Percentiles rank a stretch among this genome's conserved stretches.
Evolutionary conservation across 805 yeast genomes (phyloP).

Genomic region (Metschnikowia rubicola): DNA sequence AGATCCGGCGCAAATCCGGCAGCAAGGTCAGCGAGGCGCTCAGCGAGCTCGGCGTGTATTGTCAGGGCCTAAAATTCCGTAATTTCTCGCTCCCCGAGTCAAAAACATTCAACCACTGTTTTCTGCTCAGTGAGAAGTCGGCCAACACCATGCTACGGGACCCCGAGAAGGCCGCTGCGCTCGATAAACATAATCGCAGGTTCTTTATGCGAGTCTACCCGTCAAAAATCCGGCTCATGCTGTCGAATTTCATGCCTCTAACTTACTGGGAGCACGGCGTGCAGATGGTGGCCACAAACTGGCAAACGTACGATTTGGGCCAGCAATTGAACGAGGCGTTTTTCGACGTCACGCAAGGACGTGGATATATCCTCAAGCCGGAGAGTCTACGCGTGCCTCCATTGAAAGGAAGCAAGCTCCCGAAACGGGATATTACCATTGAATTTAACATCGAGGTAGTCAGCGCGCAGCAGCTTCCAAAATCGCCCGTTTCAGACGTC

Average conservation of each 20-base stretch:
- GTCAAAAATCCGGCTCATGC: constrained; percentile 66
- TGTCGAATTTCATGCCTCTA: constrained; percentile 80
- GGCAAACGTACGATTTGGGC: constrained; percentile 91
- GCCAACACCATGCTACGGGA: constrained; percentile 64
- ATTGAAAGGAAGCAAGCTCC: constrained; percentile 21
- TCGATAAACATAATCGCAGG: constrained; percentile 72
- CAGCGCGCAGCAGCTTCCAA: constrained; percentile 85
- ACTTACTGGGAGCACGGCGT: constrained; percentile 80
- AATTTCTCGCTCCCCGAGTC: constrained; percentile 86
- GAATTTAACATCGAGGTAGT: constrained; percentile 42
- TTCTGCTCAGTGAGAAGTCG: constrained; percentile 78
- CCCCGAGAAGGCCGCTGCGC: constrained; percentile 46
- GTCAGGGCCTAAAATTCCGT: constrained; percentile 72
- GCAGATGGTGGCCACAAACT: constrained; percentile 94
- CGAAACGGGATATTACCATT: neutral
- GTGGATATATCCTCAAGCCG: constrained; percentile 85
- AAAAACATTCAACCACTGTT: constrained; percentile 74
- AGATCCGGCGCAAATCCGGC: constrained; percentile 22
- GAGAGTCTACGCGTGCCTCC: constrained; percentile 35
- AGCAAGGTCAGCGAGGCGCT: constrained; percentile 39
- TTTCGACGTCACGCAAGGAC: constrained; percentile 55
- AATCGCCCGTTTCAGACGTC: constrained; percentile 47
- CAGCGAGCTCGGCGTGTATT: constrained; percentile 63
- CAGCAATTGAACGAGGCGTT: constrained; percentile 84
- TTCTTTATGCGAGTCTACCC: constrained; percentile 87